Evolutionary conservation across 345 rosid species (phyloP), one percentile per base, ranked within the genome.

Genomic region (Acer campestre): DNA sequence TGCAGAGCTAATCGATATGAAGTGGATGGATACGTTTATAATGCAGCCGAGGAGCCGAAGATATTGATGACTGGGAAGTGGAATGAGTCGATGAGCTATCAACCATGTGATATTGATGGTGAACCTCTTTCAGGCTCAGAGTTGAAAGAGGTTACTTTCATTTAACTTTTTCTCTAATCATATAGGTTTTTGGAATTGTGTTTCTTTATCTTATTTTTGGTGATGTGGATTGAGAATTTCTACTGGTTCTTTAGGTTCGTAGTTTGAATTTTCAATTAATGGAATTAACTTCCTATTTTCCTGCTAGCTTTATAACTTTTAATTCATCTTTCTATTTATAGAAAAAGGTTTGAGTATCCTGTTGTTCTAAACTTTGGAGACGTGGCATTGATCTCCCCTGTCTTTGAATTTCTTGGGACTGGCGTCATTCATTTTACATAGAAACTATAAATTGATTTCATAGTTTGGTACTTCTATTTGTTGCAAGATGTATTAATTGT

Each of bases 1-100:
- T 71, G 73, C 89, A 92, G 97, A 49, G 75, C 97, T 80, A 95
- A 95, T 75, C 90, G 97, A n/a, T 92, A 87, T 81, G 97, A 92
- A 82, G 94, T 92, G 73, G 97, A 92, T 80, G 97, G 95, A 51
- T 92, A 92, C 67, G 93, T 91, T 25, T 92, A 91, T 77, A 88
- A 86, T 74, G 92, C 95, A 17, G 87, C 82, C 5, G 95, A 92
- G 82, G 97, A 91, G 76, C 95, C 97, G 22, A 90, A 89, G 71
- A 75, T 92, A 81, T 82, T 92, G 88, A 88, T 92, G 90, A 92
- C 93, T 4, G 97, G 97, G 76, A 90, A 92, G 83, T 91, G 95
- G 95, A 91, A 91, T 61, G 89, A 89, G 82, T 88, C 88, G n/a
- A 77, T 93, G 84, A 89, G 93, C 83, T 93, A 89, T 69, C 95